Base-by-base conservation (phyloP, 2,329 filamentous ascomycete species). In the Scortechinia acanthostroma region DNA sequence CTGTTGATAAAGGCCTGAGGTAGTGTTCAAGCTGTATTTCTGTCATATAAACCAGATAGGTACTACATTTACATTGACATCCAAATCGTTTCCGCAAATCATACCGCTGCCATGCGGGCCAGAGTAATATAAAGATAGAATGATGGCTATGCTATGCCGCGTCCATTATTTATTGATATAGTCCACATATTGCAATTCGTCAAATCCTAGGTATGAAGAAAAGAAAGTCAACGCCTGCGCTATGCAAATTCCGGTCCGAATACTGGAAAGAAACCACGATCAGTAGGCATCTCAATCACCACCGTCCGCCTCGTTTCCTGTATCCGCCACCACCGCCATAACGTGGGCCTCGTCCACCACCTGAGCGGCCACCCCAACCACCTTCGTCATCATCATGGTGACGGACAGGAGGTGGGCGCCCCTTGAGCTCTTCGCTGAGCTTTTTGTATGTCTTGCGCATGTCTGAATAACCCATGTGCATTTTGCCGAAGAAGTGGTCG, bases 401-500 rank as follows among this genome's bases (percentile, higher is more conserved):
- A 74, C 73, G 45, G 76, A 71, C 53, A 16, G 78, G 80, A 33
- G 80, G 77, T 42, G 74, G 71, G 21, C 87, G 72, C 2, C 84
- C 84, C 59, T 89, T 87, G 64, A 95, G 74, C 60, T 96, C 90
- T 64, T 90, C 90, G 44, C 85, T 85, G 50, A 98, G 80, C n/a
- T 77, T 71, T 46, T 95, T 90, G 57, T 80, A 90, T 2, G 90
- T 93, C 73, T 93, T 95, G 55, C 93, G 81, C 93, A 98, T 98
- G 67, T 95, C 88, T 15, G 93, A 93, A 61, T 97, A 98, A 0
- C 93, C 93, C 47, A 98, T 69, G 60, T 98, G 93, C 93, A 98
- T 98, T 73, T 98, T 98, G 19, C 93, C 93, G 64, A 96, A 97
- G 61, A 98, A 98, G 63, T 98, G 93, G 61, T 98, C 93, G 17